Evolutionary conservation across 2,329 filamentous ascomycete species (phyloP), one percentile per base, ranked within the genome.

Genomic region (Fusarium liriodendri): DNA sequence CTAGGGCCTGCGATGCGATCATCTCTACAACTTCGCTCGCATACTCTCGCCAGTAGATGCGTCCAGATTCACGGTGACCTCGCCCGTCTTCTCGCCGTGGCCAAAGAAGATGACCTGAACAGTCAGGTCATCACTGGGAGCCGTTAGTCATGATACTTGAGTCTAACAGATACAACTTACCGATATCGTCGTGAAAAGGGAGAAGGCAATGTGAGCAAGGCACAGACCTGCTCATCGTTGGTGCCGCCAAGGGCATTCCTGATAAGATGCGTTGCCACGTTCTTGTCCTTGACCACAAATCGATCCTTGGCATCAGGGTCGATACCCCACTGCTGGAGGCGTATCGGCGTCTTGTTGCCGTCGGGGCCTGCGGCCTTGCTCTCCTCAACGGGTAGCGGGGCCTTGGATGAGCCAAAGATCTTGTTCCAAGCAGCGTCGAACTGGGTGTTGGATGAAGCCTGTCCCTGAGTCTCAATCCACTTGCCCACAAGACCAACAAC

Each of bases 101-200:
- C 97, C 97, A 79, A 99, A 99, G 88, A 99, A 99, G 80, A 99
- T 97, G 70, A 99, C 97, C 83, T 99, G 95, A 18, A 99, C 96
- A 0, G 97, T 99, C 72, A 99, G 85, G 81, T 99, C 97, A 81
- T 99, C 97, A 76, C 95, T 96, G 50, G 7, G 55, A 78, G 29
- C 71, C 63, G 66, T 72, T 6, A 52, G 40, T 29, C 10, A 22
- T n/a, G 13, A 32, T 14, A 14, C 18, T 1, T 18, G 20, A 25
- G 32, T 32, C 22, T 7, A 40, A 8, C 2, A 37, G 14, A 29
- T 8, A 9, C 20, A 35, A 75, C 83, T 73, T 80, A 95, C 94
- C 96, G 91, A 81, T 98, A 99, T 79, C 97, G 88, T 79, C 97
- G 89, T 33, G 94, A 97, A 80, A 95, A 98, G 1, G 97, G 97